Evolutionary conservation across 805 yeast genomes (phyloP).

Genomic region (Torulaspora gathmanii): DNA sequence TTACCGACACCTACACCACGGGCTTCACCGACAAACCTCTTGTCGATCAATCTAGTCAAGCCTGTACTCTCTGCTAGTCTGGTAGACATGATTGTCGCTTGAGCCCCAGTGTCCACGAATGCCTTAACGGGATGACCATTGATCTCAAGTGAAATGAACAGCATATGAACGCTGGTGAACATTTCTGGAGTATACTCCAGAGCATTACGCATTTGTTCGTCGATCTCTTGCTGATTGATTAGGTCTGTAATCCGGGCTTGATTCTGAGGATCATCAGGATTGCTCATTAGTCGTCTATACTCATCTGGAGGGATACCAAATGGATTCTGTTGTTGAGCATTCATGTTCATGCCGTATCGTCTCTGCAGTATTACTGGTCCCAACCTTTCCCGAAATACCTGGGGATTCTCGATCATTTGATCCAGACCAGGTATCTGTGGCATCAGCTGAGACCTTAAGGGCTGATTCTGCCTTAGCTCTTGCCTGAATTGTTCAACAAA

Average conservation of each 20-base stretch:
- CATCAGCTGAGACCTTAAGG: constrained; percentile 36
- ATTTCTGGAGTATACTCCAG: constrained; percentile 86
- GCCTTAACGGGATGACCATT: constrained; percentile 83
- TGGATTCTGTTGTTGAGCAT: constrained; percentile 16
- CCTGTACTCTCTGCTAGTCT: constrained; percentile 69
- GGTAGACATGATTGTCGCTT: constrained; percentile 77
- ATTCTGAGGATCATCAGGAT: constrained; percentile 68
- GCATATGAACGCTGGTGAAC: constrained; percentile 77
- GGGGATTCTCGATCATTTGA: constrained; percentile 44
- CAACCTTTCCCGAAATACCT: constrained; percentile 42
- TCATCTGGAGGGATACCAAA: constrained; percentile 44
- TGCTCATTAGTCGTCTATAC: constrained; percentile 47
- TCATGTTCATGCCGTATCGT: constrained; percentile 14
- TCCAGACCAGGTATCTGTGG: constrained; percentile 46
- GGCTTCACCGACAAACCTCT: constrained; percentile 74
- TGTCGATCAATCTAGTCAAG: constrained; percentile 68
- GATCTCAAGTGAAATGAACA: constrained; percentile 70
- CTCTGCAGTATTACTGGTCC: constrained; percentile 37
- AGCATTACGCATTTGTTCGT: constrained; percentile 75
- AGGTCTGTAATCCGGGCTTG: constrained; percentile 62
- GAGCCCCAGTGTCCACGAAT: constrained; percentile 96
- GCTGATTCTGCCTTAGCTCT: constrained; percentile 43
- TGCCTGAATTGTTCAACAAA: constrained; percentile 48
- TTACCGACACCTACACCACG: constrained; percentile 82
- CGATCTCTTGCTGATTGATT: constrained; percentile 65